These are phyloP conservation scores for Metschnikowia koreensis DNA, from an alignment of 805 yeast species.

Conservation along the genomic window DNA sequence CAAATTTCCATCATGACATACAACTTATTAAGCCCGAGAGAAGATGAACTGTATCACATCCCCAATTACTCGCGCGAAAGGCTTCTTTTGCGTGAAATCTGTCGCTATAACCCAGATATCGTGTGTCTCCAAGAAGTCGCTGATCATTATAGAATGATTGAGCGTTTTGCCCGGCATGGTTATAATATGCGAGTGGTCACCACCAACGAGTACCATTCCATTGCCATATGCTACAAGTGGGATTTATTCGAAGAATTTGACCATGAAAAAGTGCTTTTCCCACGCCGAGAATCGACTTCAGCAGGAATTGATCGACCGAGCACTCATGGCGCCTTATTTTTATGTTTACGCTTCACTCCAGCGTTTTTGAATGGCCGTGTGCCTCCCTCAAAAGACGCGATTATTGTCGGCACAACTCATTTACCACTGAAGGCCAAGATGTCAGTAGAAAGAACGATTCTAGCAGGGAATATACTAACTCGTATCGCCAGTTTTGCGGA, in stretches of 20 bases:
- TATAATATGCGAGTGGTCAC: background rate
- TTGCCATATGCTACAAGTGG: slow-evolving; percentile 3
- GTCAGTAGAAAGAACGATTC: background rate
- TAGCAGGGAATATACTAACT: background rate
- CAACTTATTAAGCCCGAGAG: background rate
- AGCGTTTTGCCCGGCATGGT: background rate
- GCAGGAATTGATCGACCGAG: background rate
- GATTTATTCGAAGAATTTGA: slow-evolving; percentile 1
- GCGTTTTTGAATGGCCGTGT: slow-evolving; percentile 1
- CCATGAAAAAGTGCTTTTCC: background rate
- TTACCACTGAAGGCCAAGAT: background rate
- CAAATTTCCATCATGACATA: slow-evolving; percentile 9
- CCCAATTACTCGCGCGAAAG: background rate
- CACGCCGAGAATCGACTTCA: background rate
- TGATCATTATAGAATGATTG: background rate
- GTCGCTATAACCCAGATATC: slow-evolving; percentile 8
- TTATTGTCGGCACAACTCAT: slow-evolving; percentile 6
- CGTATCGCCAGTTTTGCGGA: background rate
- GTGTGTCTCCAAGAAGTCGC: slow-evolving; percentile 7
- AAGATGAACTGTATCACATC: background rate
- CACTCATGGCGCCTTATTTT: slow-evolving; percentile 2
- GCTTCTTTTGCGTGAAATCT: slow-evolving; percentile 2
- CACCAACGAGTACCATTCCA: slow-evolving; percentile 1
- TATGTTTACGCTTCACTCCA: slow-evolving; percentile 2
- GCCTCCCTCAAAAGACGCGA: slow-evolving; percentile 2